Conservation (phyloP, 306 rosid species). For the Oemleria cerasiformis region DNA sequence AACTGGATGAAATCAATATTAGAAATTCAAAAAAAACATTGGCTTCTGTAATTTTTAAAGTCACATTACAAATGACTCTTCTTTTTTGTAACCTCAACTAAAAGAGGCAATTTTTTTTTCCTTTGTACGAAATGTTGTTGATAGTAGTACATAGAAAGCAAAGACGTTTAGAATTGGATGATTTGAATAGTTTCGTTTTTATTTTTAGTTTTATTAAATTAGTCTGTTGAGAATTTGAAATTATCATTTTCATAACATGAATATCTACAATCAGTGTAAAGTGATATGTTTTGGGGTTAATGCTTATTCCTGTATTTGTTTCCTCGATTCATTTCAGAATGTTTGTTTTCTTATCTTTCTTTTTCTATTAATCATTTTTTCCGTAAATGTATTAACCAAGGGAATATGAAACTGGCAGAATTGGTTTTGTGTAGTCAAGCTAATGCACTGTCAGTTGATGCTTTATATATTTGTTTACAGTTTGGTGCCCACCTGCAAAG, state of each 20-base stretch:
- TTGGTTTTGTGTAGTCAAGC: neutral
- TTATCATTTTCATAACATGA: too few species aligned
- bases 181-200: neutral
- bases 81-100: neutral
- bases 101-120: too few species aligned
- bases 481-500: conserved; percentile 34
- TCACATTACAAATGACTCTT: too few species aligned
- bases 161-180: neutral
- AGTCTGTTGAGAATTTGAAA: too few species aligned
- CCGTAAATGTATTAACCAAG: neutral
- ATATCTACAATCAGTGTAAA: neutral
- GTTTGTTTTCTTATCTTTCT: too few species aligned
- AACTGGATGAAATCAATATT: neutral
- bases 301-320: neutral
- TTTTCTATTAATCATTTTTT: neutral
- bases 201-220: too few species aligned
- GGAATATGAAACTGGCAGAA: neutral
- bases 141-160: too few species aligned
- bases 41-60: neutral
- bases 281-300: neutral
- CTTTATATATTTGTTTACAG: conserved; percentile 22
- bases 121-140: too few species aligned
- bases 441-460: conserved; percentile 5
- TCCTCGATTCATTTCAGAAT: neutral
- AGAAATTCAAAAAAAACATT: neutral